phyloP scores from a whole-genome alignment of 2,329 filamentous ascomycete species.

The Boeremia lycopersici region DNA sequence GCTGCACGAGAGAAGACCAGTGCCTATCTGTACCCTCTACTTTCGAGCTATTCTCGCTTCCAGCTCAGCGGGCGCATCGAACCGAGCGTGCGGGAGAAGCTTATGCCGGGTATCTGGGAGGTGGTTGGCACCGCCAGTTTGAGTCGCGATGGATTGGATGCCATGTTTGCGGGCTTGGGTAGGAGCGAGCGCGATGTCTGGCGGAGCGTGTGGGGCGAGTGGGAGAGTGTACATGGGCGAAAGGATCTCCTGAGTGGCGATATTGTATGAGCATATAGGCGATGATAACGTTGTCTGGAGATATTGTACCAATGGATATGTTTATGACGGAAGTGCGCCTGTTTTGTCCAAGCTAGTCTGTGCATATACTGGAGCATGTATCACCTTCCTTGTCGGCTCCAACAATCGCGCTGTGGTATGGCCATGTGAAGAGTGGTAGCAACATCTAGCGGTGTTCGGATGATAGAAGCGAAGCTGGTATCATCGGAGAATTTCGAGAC shows the following conservation, averaged over 20 bases:
- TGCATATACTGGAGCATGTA: too few relatives aligned
- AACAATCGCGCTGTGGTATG: too few relatives aligned
- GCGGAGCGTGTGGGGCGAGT: constrained; percentile 46
- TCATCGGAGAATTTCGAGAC: too few relatives aligned
- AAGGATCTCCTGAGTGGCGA: constrained; percentile 19
- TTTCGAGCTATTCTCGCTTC: constrained; percentile 62
- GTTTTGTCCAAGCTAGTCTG: too few relatives aligned
- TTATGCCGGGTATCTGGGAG: constrained; percentile 62
- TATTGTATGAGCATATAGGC: neutral
- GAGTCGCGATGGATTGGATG: constrained; percentile 38
- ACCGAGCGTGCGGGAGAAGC: constrained; percentile 59
- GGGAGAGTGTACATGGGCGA: constrained; percentile 37
- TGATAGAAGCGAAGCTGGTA: too few relatives aligned
- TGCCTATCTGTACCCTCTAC: constrained; percentile 62
- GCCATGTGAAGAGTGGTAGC: too few relatives aligned
- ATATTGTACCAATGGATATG: too few relatives aligned
- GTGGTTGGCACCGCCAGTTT: constrained; percentile 40
- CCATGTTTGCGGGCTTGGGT: constrained; percentile 47
- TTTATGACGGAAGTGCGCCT: too few relatives aligned
- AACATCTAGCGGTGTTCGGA: too few relatives aligned
- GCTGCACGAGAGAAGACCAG: constrained; percentile 63
- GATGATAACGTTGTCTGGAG: too few relatives aligned
- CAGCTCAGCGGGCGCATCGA: constrained; percentile 57
- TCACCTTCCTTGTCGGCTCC: too few relatives aligned
- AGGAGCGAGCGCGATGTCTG: constrained; percentile 44